Base-by-base conservation (phyloP, 1,284 basidiomycete species). In the Ceratobasidium sp. region DNA sequence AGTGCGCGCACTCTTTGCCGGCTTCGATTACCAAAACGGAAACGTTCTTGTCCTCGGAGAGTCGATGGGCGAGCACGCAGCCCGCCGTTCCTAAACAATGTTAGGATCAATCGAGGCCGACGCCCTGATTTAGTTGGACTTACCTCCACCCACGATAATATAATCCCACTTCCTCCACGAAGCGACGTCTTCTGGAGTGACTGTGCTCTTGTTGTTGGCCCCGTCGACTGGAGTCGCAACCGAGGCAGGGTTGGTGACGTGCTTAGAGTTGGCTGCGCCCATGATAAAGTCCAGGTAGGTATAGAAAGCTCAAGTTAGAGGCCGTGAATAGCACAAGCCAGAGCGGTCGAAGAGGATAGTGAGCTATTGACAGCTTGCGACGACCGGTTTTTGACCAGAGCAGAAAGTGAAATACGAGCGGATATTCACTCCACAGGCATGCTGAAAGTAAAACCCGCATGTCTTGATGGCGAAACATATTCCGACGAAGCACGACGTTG, bases 31-130 rank as follows among this genome's bases (percentile, higher is more conserved):
- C 47, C 17, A 73, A 32, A 13, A 73, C 72, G 4, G 77, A 77
- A 50, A 73, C 74, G 34, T 73, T 69, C 0, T 75, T 60, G 69
- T 82, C 78, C 55, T 80, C 80, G 0, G 78, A 74, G 27, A 83
- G 74, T 3, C 82, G 75, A 42, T 74, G 75, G 1, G 82, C 82
- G 1, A 83, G 75, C 0, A 81, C 80, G 20, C 80, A 73, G 10
- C 82, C 82, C 0, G 78, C 78, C 2, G 82, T 77, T 2, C 82
- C 82, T 53, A 25, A 27, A 27, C 22, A 27, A 25, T 7, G 25
- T 27, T 20, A 25, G 5, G 50, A 27, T 6, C 50, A 31, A 32
- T 40, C 8, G 17, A 40, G 17, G 8, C 10, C 38, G 10, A 40
- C 8, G n/a, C 15, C 10, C 29, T 8, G 45, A 22, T 22, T 12